These are phyloP conservation scores for Gymnopilus junonius DNA, from an alignment of 768 basidiomycete species.

Conservation along the genomic window DNA sequence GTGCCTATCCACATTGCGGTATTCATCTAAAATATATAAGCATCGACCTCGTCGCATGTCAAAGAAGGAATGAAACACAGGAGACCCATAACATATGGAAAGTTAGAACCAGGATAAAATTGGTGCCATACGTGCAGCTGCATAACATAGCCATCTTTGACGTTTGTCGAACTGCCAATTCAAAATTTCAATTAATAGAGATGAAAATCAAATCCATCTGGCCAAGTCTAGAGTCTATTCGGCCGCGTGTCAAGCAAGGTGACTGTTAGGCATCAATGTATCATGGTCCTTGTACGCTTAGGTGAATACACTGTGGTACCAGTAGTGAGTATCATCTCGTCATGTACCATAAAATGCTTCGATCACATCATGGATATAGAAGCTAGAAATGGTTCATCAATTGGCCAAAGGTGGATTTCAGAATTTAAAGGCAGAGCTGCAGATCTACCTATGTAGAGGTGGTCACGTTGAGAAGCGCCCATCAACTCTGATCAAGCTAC, in stretches of 20 bases:
- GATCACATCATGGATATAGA: too few relatives aligned
- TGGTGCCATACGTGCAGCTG: neutral
- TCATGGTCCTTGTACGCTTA: too few relatives aligned
- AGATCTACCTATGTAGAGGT: too few relatives aligned
- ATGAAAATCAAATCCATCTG: neutral
- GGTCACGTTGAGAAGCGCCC: neutral
- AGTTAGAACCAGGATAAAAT: neutral
- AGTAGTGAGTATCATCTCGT: too few relatives aligned
- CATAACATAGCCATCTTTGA: neutral
- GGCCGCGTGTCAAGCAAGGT: neutral
- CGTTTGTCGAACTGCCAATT: neutral
- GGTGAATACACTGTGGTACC: too few relatives aligned
- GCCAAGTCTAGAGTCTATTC: neutral
- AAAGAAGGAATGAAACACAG: neutral
- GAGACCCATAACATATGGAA: neutral
- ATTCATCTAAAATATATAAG: neutral
- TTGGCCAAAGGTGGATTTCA: too few relatives aligned
- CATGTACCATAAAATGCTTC: too few relatives aligned
- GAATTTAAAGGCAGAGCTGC: too few relatives aligned
- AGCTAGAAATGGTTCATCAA: too few relatives aligned
- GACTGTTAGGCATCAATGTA: too few relatives aligned
- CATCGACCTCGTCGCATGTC: neutral
- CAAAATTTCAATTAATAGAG: neutral
- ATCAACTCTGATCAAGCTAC: neutral
- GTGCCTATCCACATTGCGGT: neutral